phyloP scores from a whole-genome alignment of 257 asterid species.

The Capsicum chinense region DNA sequence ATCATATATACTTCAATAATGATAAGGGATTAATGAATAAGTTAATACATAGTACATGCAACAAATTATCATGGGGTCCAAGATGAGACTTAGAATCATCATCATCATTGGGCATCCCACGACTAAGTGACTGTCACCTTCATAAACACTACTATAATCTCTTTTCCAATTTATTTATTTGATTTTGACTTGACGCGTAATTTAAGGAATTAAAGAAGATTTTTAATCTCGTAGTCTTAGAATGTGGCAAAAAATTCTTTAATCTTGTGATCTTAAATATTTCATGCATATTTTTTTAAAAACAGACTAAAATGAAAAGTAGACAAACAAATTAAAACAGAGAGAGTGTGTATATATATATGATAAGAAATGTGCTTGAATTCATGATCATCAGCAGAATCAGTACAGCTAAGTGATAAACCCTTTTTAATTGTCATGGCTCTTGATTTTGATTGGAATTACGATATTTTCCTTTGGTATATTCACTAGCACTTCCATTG shows the following conservation, averaged over 20 bases:
- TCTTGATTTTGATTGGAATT: not conserved
- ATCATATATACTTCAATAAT: not conserved
- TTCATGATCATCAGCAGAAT: constrained; percentile 18
- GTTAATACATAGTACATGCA: constrained; percentile 18
- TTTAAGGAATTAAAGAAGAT: too few relatives aligned
- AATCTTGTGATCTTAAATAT: too few relatives aligned
- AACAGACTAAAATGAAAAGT: too few relatives aligned
- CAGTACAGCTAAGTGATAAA: constrained; percentile 15
- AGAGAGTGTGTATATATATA: not conserved
- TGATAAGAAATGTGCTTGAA: constrained; percentile 28
- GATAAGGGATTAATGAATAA: not conserved
- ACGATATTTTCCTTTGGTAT: constrained; percentile 21
- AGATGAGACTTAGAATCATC: constrained; percentile 11
- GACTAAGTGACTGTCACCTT: constrained; percentile 25
- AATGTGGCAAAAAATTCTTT: too few relatives aligned
- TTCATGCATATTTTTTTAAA: too few relatives aligned
- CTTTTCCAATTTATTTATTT: too few relatives aligned
- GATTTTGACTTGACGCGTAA: too few relatives aligned
- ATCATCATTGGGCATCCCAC: constrained; percentile 22
- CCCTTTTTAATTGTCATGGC: constrained; percentile 15
- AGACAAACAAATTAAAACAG: too few relatives aligned
- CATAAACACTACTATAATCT: not conserved
- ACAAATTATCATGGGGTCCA: constrained; percentile 20
- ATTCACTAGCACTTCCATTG: constrained; percentile 29
- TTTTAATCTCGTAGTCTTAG: too few relatives aligned